These are phyloP conservation scores for Amoeboaphelidium protococcarum DNA, from an alignment of 371 early-diverging fungal genomes.

Conservation along the genomic window DNA sequence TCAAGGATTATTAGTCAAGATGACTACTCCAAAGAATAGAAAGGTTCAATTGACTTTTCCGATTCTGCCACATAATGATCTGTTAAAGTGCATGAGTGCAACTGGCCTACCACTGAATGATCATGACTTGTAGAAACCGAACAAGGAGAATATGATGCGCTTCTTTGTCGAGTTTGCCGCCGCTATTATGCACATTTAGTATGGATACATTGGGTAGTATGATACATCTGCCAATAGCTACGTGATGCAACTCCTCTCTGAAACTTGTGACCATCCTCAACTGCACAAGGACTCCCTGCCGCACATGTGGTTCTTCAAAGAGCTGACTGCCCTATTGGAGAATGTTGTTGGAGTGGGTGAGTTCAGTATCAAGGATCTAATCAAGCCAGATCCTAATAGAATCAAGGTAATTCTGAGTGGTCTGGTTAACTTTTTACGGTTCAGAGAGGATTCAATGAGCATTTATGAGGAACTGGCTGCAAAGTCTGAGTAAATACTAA, in stretches of 20 bases:
- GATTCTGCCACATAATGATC: too few species aligned
- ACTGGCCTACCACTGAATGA: too few species aligned
- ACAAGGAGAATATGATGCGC: not conserved
- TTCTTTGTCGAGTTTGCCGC: not conserved
- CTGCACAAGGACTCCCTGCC: conserved; percentile 15
- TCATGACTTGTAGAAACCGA: not conserved
- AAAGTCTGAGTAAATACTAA: not conserved
- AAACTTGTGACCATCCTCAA: conserved; percentile 5
- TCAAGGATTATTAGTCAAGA: too few species aligned
- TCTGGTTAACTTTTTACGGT: conserved; percentile 59
- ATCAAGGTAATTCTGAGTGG: conserved; percentile 35
- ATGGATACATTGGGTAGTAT: too few species aligned
- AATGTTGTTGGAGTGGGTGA: conserved; percentile 32
- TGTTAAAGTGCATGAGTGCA: too few species aligned
- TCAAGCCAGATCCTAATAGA: conserved; percentile 33
- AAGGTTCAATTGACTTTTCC: too few species aligned
- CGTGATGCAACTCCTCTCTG: too few species aligned
- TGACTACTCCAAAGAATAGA: too few species aligned
- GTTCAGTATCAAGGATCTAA: conserved; percentile 37
- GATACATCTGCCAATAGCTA: too few species aligned
- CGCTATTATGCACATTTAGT: not conserved
- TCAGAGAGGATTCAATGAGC: conserved; percentile 37
- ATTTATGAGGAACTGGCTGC: conserved; percentile 3
- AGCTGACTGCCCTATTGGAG: conserved; percentile 16
- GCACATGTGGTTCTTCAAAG: conserved; percentile 12